Conservation (phyloP, 306 rosid genomes). For the Quercus mongolica region DNA sequence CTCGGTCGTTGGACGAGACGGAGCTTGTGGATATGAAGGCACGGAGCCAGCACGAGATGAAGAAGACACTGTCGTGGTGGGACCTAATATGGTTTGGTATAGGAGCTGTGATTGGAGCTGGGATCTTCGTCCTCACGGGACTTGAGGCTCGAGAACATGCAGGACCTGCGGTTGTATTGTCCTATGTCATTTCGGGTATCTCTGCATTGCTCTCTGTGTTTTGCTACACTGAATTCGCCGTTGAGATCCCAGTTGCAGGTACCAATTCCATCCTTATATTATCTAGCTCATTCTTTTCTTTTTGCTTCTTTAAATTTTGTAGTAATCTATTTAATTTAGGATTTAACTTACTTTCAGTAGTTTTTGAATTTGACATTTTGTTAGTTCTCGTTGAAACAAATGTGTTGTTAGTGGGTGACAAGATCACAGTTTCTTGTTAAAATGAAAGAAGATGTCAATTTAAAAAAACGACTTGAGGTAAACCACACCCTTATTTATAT, state of each 20-base stretch:
- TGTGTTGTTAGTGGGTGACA: no score
- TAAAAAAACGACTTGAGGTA: no score
- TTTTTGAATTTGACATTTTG: no score
- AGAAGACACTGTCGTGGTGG: slow-evolving; percentile 88
- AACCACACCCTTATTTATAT: no score
- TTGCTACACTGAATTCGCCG: slow-evolving; percentile 91
- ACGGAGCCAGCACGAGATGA: slow-evolving; percentile 69
- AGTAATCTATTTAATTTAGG: no score
- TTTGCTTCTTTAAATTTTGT: no score
- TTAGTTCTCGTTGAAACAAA: no score
- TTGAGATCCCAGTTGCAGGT: slow-evolving; percentile 93
- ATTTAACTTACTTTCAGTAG: no score
- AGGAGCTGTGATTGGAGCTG: slow-evolving; percentile 84
- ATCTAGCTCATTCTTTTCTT: neutral
- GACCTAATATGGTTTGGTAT: slow-evolving; percentile 86
- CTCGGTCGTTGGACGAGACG: slow-evolving; percentile 49
- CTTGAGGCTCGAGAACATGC: slow-evolving; percentile 39
- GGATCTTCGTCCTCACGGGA: slow-evolving; percentile 82
- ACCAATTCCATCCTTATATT: neutral
- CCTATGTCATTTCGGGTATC: slow-evolving; percentile 69
- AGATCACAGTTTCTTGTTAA: no score
- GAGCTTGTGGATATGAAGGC: slow-evolving; percentile 72
- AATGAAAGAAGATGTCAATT: no score
- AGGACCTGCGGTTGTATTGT: slow-evolving; percentile 79
- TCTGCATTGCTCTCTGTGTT: slow-evolving; percentile 93